phyloP scores from a whole-genome alignment of 2,329 filamentous ascomycete genomes.

The Diaporthe velutina region DNA sequence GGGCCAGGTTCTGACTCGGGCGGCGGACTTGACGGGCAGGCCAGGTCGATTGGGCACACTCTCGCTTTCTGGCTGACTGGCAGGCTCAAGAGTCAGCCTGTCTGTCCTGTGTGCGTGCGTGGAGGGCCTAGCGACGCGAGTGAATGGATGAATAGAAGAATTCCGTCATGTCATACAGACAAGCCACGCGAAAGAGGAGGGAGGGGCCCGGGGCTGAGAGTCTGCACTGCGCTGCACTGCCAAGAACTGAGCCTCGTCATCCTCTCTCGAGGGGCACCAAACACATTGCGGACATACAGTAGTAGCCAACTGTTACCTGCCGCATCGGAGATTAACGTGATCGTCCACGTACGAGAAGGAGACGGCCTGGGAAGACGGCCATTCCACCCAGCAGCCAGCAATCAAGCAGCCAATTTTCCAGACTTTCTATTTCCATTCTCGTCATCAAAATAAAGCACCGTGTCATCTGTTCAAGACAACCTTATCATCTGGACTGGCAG shows the following conservation, averaged over 20 bases:
- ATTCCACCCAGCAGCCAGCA: background rate
- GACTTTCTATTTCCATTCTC: constrained; percentile 4
- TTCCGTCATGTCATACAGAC: constrained; percentile 18
- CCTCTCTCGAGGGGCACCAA: background rate
- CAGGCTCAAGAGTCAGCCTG: constrained; percentile 22
- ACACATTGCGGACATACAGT: constrained; percentile 5
- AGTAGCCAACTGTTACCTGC: background rate
- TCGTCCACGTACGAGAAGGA: background rate
- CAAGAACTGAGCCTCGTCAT: constrained; percentile 40
- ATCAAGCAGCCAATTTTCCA: background rate
- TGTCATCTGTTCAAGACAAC: constrained; percentile 18
- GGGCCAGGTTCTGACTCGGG: constrained; percentile 19
- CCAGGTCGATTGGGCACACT: background rate
- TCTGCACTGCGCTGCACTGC: constrained; percentile 31
- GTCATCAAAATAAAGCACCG: background rate
- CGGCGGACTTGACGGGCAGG: background rate
- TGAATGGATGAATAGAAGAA: constrained; percentile 6
- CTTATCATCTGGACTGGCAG: background rate
- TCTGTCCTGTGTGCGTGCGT: background rate
- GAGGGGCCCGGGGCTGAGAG: constrained; percentile 4
- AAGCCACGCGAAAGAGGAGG: background rate
- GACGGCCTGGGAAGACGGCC: background rate
- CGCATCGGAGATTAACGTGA: constrained; percentile 10
- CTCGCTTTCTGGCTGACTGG: background rate
- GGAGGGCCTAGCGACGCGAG: background rate